Base-by-base conservation (phyloP, 2,329 filamentous ascomycete genomes). In the Blastomyces parvus region DNA sequence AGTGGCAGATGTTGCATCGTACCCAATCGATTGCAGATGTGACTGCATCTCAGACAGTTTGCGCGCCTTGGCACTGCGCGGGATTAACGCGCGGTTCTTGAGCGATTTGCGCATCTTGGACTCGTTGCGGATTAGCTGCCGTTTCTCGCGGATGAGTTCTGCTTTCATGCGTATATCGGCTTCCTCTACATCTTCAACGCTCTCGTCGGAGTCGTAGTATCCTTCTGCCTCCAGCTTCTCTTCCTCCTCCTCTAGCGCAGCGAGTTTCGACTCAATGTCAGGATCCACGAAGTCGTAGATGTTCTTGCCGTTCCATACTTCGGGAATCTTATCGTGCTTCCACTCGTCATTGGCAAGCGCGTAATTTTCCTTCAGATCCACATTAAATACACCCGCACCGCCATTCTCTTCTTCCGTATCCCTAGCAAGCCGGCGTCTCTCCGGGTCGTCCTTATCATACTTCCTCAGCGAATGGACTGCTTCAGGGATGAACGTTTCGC, bases 221-320 rank as follows among this genome's bases (percentile, higher is more conserved):
- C 94, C 94, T 67, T 96, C 90, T 8, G 86, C 88, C 77, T 97
- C 89, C 17, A 97, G 85, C 70, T 88, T 88, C 79, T 96, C 93
- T 76, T 99, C 94, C 74, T 99, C 95, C 66, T 92, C 92, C 77
- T 99, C 94, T 42, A 99, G 83, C 63, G 91, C 91, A 60, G 88
- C 87, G 59, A 99, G 84, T 81, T 96, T 97, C 69, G 86, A 84
- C 72, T 96, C 94, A 73, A 99, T 99, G 63, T 99, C 95, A 0
- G 93, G 92, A 72, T 97, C 94, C 72, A 99, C 86, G 76, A 90
- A 99, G 78, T 99, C 94, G 79, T 93, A 94, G 64, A 99, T 90
- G 76, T 99, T 99, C 83, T 93, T 92, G 77, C 94, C 94, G 73
- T 97, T 87, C 76, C 92, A 89, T 59, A 97, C 83, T 78, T 99